Evolutionary conservation across 495 filamentous ascomycete genomes (phyloP), one percentile per base, ranked within the genome.

Genomic region (Xylaria longipes): DNA sequence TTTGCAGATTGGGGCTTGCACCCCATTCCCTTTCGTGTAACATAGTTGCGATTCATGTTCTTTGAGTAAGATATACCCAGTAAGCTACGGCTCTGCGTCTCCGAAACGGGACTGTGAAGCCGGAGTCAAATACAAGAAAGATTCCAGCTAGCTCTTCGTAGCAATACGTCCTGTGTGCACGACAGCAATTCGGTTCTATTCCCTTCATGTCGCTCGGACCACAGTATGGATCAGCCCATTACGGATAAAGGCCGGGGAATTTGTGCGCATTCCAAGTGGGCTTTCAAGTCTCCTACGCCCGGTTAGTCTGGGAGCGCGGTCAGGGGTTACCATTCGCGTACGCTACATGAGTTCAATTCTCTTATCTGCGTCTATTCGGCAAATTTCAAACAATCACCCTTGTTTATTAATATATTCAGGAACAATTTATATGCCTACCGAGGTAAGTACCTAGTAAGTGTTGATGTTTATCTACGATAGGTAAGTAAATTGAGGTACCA

Each of bases 1-100:
- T 31, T 31, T 56, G 27, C 27, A 17, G 57, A 37, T 60, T 60
- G 31, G 17, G 57, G 57, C 57, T 39, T 22, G 31, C 54, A 58
- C 33, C 20, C 33, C 31, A 31, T 60, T n/a, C 33, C 57, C 31
- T 37, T 60, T 29, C 9, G 20, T 60, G 52, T 60, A 22, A 37
- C 33, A 35, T 60, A 60, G 52, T 56, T 56, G 27, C 12, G 27
- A 60, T 37, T 60, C 57, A 60, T 37, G 31, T 37, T 60, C 12
- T 56, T 35, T 37, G 33, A 60, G 33, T 60, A 22, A 37, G 33
- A 35, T 37, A 60, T 60, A 60, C 57, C 57, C 57, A 60, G 31
- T 22, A 37, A 35, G 56, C 56, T 33, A n/a, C 12, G 33, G 15
- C 29, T 37, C 25, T 20, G 20, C 17, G 33, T 60, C 29, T 60